phyloP scores from a whole-genome alignment of 257 asterid genomes.

The Plectranthus barbatus region DNA sequence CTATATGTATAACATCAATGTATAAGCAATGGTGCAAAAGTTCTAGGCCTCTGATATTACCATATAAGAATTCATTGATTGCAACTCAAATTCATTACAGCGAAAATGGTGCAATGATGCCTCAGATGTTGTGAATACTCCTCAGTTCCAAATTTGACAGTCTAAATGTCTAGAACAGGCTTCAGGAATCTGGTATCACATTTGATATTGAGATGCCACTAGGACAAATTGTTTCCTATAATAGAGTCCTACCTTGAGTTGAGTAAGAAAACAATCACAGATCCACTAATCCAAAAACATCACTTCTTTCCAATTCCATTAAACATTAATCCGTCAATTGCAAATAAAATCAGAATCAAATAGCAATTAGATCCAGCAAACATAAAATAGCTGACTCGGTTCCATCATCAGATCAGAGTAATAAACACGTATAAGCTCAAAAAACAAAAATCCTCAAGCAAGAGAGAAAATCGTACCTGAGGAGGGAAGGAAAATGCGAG shows the following conservation, averaged over 20 bases:
- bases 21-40: neutral
- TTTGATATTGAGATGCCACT: too few relatives aligned
- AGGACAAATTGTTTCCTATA: too few relatives aligned
- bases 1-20: too few relatives aligned
- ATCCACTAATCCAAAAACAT: neutral
- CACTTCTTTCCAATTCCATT: neutral
- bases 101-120: neutral
- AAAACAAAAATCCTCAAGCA: neutral
- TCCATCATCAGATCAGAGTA: conserved; percentile 4
- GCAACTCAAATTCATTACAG: neutral
- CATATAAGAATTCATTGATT: too few relatives aligned
- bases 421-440: neutral
- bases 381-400: neutral
- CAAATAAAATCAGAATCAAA: neutral
- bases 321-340: neutral
- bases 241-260: neutral
- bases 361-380: conserved; percentile 10
- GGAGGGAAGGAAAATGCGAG: conserved; percentile 43
- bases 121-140: neutral
- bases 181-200: too few relatives aligned
- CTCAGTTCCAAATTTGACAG: too few relatives aligned
- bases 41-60: neutral
- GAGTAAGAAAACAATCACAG: neutral
- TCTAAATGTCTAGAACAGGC: too few relatives aligned
- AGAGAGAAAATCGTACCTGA: conserved; percentile 27